Conservation (phyloP, 768 basidiomycete species). For the Pleurotus pulmonarius region DNA sequence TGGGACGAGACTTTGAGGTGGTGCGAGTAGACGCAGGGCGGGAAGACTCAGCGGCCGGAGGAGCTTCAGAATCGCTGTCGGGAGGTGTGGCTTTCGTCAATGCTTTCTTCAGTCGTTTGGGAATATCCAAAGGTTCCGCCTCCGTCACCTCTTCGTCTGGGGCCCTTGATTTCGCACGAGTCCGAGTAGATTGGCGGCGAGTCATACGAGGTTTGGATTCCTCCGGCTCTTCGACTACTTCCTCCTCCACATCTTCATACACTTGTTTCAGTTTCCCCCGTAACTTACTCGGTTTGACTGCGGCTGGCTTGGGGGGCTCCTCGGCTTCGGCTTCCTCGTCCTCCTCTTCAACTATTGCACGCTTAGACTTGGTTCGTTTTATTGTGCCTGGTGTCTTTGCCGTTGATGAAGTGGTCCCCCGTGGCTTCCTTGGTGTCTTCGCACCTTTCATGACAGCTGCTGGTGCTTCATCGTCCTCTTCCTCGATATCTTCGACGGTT, state of each 20-base stretch:
- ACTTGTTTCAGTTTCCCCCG: slow-evolving; percentile 10
- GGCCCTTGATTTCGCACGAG: slow-evolving; percentile 14
- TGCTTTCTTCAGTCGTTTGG: slow-evolving; percentile 1
- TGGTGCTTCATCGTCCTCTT: neutral
- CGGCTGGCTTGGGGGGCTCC: slow-evolving; percentile 10
- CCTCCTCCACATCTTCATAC: slow-evolving; percentile 20
- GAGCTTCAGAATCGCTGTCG: slow-evolving; percentile 8
- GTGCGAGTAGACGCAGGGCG: slow-evolving; percentile 9
- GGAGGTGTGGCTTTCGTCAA: neutral
- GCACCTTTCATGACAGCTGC: slow-evolving; percentile 5
- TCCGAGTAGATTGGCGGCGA: slow-evolving; percentile 14
- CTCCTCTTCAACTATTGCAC: slow-evolving; percentile 9
- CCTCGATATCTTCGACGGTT: neutral
- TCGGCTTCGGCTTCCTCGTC: slow-evolving; percentile 11
- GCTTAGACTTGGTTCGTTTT: slow-evolving; percentile 6
- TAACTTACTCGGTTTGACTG: slow-evolving; percentile 7
- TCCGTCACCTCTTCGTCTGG: neutral
- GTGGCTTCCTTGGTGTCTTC: slow-evolving; percentile 1
- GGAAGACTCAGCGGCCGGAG: slow-evolving; percentile 6
- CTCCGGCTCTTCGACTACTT: neutral
- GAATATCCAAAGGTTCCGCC: neutral
- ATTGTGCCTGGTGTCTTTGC: slow-evolving; percentile 2
- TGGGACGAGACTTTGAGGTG: neutral
- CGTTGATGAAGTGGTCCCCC: neutral
- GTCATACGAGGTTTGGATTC: slow-evolving; percentile 2